Conservation (phyloP, 202 grass and related monocot genomes). For the Setaria viridis region DNA sequence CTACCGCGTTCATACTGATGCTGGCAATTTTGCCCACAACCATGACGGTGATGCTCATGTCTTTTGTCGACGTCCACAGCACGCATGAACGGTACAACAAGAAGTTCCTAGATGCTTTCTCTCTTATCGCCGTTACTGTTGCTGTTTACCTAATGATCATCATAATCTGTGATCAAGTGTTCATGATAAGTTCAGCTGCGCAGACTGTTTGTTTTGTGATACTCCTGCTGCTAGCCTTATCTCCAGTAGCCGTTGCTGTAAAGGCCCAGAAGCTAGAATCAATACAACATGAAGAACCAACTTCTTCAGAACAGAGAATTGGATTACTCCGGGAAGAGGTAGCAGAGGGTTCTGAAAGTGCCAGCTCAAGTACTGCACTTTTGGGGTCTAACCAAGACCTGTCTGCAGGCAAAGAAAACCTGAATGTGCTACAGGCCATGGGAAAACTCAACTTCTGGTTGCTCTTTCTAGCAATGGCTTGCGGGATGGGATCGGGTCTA, state of each 20-base stretch:
- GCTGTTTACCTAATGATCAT: slow-evolving; percentile 83
- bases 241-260: slow-evolving; percentile 50
- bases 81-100: slow-evolving; percentile 53
- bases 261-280: slow-evolving; percentile 62
- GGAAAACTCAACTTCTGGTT: slow-evolving; percentile 78
- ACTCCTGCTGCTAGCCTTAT: slow-evolving; percentile 67
- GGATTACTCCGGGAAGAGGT: slow-evolving; percentile 44
- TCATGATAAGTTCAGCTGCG: slow-evolving; percentile 54
- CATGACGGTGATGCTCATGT: slow-evolving; percentile 71
- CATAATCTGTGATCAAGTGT: slow-evolving; percentile 78
- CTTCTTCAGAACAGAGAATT: slow-evolving; percentile 30
- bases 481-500: slow-evolving; percentile 89
- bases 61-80: slow-evolving; percentile 62
- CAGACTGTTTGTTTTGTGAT: slow-evolving; percentile 52
- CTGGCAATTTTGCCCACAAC: slow-evolving; percentile 69
- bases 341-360: slow-evolving; percentile 24
- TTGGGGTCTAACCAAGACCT: slow-evolving; percentile 28
- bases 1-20: slow-evolving; percentile 82
- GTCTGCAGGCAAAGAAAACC: slow-evolving; percentile 53
- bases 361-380: background rate
- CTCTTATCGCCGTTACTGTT: slow-evolving; percentile 70
- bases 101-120: slow-evolving; percentile 82
- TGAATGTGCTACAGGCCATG: slow-evolving; percentile 74
- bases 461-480: slow-evolving; percentile 81
- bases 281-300: slow-evolving; percentile 39